These are phyloP conservation scores for Corylus americana DNA, from an alignment of 306 rosid genomes.

Conservation along the genomic window DNA sequence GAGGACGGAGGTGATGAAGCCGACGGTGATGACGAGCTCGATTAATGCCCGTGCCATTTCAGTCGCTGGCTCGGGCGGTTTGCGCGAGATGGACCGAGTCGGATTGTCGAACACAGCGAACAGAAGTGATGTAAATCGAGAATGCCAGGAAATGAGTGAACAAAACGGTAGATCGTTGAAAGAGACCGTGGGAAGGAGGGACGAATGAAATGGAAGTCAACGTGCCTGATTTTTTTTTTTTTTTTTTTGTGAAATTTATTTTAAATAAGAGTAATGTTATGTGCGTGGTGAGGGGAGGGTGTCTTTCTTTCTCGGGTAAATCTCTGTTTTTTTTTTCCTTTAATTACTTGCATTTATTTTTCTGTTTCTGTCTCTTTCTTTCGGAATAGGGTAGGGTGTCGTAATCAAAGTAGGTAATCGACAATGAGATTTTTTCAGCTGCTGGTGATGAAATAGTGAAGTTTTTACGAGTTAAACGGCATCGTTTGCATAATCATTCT, in stretches of 20 bases:
- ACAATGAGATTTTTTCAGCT: neutral
- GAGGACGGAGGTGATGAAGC: constrained; percentile 24
- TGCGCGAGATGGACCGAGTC: constrained; percentile 11
- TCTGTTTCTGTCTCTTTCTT: no score
- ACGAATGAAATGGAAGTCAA: neutral
- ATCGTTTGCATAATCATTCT: neutral
- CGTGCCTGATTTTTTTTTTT: neutral
- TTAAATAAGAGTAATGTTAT: no score
- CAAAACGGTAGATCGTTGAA: neutral
- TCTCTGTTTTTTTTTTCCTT: no score
- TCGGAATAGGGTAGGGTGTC: no score
- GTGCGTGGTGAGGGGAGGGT: no score
- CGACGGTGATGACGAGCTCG: constrained; percentile 24
- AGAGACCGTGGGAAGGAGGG: neutral
- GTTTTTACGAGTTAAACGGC: neutral
- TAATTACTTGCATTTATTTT: no score
- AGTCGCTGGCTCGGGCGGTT: constrained; percentile 13
- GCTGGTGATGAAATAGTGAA: neutral
- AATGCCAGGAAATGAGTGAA: constrained; percentile 2
- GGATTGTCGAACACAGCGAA: constrained; percentile 7
- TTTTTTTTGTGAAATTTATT: no score
- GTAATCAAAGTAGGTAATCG: no score
- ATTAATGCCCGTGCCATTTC: constrained; percentile 34
- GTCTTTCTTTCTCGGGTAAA: no score
- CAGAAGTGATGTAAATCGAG: constrained; percentile 23